These are phyloP conservation scores for Coix lacrymajobi DNA, from an alignment of 176 grass and related monocot species.

Conservation along the genomic window DNA sequence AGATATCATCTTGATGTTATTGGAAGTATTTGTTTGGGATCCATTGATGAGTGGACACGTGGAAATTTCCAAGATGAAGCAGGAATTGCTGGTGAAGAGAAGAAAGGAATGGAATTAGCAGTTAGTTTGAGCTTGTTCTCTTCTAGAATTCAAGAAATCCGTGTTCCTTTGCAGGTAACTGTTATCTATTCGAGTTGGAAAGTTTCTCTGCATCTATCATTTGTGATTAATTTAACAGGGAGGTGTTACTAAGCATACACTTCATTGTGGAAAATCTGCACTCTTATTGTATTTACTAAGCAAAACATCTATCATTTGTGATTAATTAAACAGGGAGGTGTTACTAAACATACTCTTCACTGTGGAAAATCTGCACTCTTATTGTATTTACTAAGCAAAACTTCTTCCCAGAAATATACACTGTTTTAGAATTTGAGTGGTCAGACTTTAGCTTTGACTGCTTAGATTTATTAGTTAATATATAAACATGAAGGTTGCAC, in stretches of 20 bases:
- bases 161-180: slow-evolving; percentile 93
- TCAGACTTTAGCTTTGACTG: not conserved
- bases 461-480: not conserved
- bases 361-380: not conserved
- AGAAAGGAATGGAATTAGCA: slow-evolving; percentile 97
- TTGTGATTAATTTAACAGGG: not conserved
- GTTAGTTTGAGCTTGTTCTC: slow-evolving; percentile 98
- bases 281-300: too few species aligned
- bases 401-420: not conserved
- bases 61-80: slow-evolving; percentile 94
- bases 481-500: not conserved
- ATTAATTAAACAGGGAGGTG: not conserved
- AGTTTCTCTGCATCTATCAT: slow-evolving; percentile 15
- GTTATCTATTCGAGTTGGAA: slow-evolving; percentile 14
- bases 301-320: not conserved
- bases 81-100: slow-evolving; percentile 90
- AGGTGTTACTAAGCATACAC: not conserved
- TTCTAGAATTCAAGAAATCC: slow-evolving; percentile 91
- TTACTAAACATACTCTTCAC: not conserved
- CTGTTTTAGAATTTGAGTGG: not conserved
- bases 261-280: not conserved
- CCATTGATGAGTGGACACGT: slow-evolving; percentile 89
- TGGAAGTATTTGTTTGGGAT: slow-evolving; percentile 98
- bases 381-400: not conserved
- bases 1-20: slow-evolving; percentile 95